phyloP scores from a whole-genome alignment of 1,139 yeast species.

The Geotrichum reessii region DNA sequence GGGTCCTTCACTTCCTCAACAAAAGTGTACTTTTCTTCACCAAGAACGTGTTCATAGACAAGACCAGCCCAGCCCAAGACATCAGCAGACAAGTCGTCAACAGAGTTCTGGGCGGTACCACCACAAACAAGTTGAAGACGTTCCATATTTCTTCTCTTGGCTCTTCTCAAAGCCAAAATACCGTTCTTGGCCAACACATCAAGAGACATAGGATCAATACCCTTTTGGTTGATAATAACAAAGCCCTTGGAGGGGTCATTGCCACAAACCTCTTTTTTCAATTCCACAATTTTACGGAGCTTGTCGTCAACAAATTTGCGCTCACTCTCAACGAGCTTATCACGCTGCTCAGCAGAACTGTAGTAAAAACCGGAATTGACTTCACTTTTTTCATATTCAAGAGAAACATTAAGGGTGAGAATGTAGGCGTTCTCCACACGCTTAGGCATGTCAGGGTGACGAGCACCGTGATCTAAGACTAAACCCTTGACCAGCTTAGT shows the following conservation, averaged over 20 bases:
- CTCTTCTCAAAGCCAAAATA: constrained; percentile 91
- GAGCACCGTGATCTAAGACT: constrained; percentile 95
- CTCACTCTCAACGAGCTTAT: constrained; percentile 88
- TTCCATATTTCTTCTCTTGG: constrained; percentile 98
- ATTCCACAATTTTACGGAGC: constrained; percentile 80
- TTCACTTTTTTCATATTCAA: constrained; percentile 97
- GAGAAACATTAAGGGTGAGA: constrained; percentile 82
- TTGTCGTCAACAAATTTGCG: constrained; percentile 93
- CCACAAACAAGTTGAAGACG: constrained; percentile 94
- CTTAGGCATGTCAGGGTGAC: constrained; percentile 99
- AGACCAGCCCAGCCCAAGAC: constrained; percentile 87
- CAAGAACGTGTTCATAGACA: constrained; percentile 87
- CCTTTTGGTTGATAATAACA: constrained; percentile 96
- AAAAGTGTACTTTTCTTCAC: constrained; percentile 96
- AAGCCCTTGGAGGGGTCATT: constrained; percentile 69
- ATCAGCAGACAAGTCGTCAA: constrained; percentile 81
- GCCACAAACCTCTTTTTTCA: constrained; percentile 87
- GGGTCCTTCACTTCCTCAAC: constrained; percentile 91
- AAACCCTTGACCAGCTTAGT: constrained; percentile 82
- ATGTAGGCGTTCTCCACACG: constrained; percentile 76
- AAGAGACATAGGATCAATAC: constrained; percentile 96
- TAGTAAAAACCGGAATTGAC: constrained; percentile 95
- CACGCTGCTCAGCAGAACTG: constrained; percentile 93
- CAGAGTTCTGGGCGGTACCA: constrained; percentile 96
- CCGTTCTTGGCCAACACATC: constrained; percentile 91